Conservation (phyloP, 371 early-diverging fungal species). For the Mortierella sp. region DNA sequence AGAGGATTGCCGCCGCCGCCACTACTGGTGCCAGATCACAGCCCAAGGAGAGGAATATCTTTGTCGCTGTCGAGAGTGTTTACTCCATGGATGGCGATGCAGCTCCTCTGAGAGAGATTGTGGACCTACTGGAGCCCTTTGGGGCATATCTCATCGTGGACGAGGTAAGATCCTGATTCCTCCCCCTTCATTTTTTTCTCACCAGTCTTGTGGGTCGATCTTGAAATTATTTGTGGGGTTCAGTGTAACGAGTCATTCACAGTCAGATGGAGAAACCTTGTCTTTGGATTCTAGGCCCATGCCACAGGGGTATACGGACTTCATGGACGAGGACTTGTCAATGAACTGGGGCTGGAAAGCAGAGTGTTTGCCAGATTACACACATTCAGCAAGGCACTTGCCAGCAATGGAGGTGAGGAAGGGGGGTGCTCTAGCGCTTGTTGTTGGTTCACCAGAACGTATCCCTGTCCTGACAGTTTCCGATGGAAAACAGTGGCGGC, state of each 20-base stretch:
- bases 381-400: constrained; percentile 89
- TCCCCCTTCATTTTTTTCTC: constrained; percentile 8
- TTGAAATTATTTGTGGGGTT: constrained; percentile 25
- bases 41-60: constrained; percentile 58
- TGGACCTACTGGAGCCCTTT: constrained; percentile 59
- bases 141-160: constrained; percentile 54
- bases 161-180: constrained; percentile 38
- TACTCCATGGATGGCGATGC: constrained; percentile 91
- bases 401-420: constrained; percentile 80
- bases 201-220: not conserved
- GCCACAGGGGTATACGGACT: constrained; percentile 82
- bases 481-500: not conserved
- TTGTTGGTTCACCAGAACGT: too few species aligned
- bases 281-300: constrained; percentile 70
- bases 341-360: constrained; percentile 67
- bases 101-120: constrained; percentile 75
- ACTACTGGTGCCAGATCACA: not conserved
- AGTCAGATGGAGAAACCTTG: not conserved
- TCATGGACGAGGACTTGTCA: constrained; percentile 76
- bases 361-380: constrained; percentile 80
- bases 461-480: too few species aligned
- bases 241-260: constrained; percentile 12
- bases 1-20: not conserved
- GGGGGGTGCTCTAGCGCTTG: too few species aligned
- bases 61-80: constrained; percentile 81